Conservation (phyloP, 1,139 yeast genomes). For the Nakaseomyces delphensis region DNA sequence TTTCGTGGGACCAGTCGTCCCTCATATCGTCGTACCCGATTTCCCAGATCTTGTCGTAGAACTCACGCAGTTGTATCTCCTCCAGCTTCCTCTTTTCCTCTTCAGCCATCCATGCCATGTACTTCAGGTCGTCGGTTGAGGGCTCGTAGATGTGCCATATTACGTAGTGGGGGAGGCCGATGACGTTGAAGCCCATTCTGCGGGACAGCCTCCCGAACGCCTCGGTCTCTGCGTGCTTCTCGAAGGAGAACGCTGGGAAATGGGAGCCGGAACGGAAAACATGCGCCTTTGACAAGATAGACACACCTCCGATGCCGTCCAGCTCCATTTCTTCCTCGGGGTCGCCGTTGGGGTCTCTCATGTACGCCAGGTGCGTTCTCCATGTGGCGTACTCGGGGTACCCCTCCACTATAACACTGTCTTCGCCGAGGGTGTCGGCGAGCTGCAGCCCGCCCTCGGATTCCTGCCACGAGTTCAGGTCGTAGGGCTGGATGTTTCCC, state of each 20-base stretch:
- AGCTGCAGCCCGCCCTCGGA: conserved; percentile 60
- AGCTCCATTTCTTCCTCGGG: conserved; percentile 59
- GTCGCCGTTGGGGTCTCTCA: conserved; percentile 56
- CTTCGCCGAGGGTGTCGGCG: conserved; percentile 61
- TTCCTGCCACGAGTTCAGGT: conserved; percentile 84
- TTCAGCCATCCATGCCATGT: conserved; percentile 95
- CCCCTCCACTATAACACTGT: conserved; percentile 85
- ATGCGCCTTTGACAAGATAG: conserved; percentile 71
- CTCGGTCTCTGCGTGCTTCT: conserved; percentile 87
- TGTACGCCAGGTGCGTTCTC: conserved; percentile 73
- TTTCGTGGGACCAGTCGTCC: conserved; percentile 59
- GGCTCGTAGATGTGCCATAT: conserved; percentile 87
- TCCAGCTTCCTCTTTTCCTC: conserved; percentile 71
- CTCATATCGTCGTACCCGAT: conserved; percentile 69
- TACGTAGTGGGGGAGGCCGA: conserved; percentile 84
- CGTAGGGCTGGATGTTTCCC: conserved; percentile 76
- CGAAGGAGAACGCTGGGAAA: conserved; percentile 82
- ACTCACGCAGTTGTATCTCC: conserved; percentile 56
- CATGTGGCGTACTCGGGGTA: conserved; percentile 86
- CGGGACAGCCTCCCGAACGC: conserved; percentile 86
- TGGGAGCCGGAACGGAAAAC: conserved; percentile 77
- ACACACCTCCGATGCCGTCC: conserved; percentile 90
- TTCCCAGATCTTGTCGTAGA: conserved; percentile 67
- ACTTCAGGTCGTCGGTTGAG: conserved; percentile 74
- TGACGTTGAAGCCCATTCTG: conserved; percentile 69